These are phyloP conservation scores for Amauroascus verrucosus DNA, from an alignment of 2,329 filamentous ascomycete species.

Conservation along the genomic window DNA sequence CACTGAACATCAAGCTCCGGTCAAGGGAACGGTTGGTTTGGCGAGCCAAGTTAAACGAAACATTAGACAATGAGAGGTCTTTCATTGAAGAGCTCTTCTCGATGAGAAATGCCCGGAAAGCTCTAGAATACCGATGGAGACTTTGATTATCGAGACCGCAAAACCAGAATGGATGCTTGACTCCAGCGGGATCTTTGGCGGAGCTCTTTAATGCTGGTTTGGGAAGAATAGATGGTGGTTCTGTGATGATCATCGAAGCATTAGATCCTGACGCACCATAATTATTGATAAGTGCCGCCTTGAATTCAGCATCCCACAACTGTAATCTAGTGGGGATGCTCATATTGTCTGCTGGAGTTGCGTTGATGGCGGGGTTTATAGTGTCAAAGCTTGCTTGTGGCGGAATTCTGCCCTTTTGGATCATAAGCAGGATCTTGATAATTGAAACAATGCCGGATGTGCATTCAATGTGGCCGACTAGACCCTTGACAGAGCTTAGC, in stretches of 20 bases:
- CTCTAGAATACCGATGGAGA: slow-evolving; percentile 1
- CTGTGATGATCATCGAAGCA: slow-evolving; percentile 20
- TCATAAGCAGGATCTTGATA: slow-evolving; percentile 26
- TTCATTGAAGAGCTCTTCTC: not conserved
- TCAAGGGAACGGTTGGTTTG: slow-evolving; percentile 16
- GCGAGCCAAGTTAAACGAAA: slow-evolving; percentile 12
- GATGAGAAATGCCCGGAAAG: not conserved
- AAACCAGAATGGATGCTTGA: slow-evolving; percentile 3
- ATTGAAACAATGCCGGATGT: slow-evolving; percentile 26
- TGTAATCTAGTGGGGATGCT: slow-evolving; percentile 2
- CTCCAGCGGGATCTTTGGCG: not conserved
- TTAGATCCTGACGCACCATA: slow-evolving; percentile 24
- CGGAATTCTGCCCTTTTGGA: slow-evolving; percentile 22
- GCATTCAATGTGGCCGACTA: slow-evolving; percentile 28
- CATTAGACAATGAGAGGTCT: not conserved
- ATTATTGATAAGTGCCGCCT: slow-evolving; percentile 19
- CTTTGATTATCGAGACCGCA: slow-evolving; percentile 4
- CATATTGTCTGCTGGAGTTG: slow-evolving; percentile 1
- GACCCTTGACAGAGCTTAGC: slow-evolving; percentile 28
- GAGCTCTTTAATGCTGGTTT: not conserved
- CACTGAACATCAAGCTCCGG: slow-evolving; percentile 10
- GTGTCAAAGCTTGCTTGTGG: slow-evolving; percentile 22
- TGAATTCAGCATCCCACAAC: slow-evolving; percentile 7
- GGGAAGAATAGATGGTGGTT: not conserved
- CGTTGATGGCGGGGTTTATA: slow-evolving; percentile 14